Conservation (phyloP, 805 yeast genomes). For the Metschnikowia lunata region DNA sequence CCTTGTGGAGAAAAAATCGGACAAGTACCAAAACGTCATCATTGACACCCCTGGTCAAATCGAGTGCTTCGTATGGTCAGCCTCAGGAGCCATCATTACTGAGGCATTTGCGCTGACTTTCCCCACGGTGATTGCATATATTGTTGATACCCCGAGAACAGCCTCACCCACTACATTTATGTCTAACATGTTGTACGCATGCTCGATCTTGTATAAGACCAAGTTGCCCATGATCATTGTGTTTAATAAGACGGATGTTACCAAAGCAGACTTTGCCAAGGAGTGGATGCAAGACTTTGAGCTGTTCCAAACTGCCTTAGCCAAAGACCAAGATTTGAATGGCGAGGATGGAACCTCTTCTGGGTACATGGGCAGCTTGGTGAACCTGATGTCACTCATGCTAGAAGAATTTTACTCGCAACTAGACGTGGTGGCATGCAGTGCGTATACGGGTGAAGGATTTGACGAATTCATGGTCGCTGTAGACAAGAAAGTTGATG, state of each 20-base stretch:
- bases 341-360: constrained; percentile 59
- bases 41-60: constrained; percentile 99
- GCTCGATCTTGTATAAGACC: constrained; percentile 93
- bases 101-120: constrained; percentile 94
- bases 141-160: constrained; percentile 94
- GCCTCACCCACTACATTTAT: constrained; percentile 94
- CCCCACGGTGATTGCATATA: constrained; percentile 93
- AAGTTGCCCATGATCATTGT: constrained; percentile 95
- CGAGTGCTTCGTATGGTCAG: constrained; percentile 98
- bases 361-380: constrained; percentile 91
- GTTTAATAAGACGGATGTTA: constrained; percentile 90
- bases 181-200: constrained; percentile 97
- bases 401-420: constrained; percentile 93
- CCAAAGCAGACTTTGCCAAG: constrained; percentile 79
- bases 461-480: constrained; percentile 85
- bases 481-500: constrained; percentile 82
- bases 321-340: constrained; percentile 60
- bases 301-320: constrained; percentile 75
- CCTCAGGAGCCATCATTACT: constrained; percentile 93
- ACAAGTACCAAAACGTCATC: constrained; percentile 59
- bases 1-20: constrained; percentile 74
- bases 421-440: constrained; percentile 87
- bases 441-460: constrained; percentile 91
- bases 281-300: constrained; percentile 99
- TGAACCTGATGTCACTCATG: constrained; percentile 94